Evolutionary conservation across 345 rosid genomes (phyloP), one percentile per base, ranked within the genome.

Genomic region (Euphorbia tirucalli): DNA sequence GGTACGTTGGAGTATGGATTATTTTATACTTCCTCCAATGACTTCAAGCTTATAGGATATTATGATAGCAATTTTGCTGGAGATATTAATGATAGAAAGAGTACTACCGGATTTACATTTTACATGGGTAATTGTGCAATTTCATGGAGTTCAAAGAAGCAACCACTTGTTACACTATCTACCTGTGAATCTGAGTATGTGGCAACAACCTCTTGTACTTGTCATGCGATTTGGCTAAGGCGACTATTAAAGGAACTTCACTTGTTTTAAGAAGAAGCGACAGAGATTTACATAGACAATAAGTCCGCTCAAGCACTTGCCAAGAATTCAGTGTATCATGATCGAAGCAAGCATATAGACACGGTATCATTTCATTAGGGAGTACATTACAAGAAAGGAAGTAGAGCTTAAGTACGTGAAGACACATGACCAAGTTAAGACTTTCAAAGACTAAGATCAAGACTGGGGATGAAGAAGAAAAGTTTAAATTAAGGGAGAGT

Each of bases 51-150:
- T 50, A 19, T 7, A 19, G 15, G 55, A 50, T 50, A 13, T 50
- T 50, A 19, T 5, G 7, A 50, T 50, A 50, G 21, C 21, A 4
- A 50, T 13, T 50, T 13, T 50, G 55, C 21, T 14, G 21, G 18
- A 50, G 55, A 50, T 50, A 50, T 50, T 50, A 19, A 50, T 50
- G 55, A 50, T 50, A 50, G 3, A 50, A 50, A 50, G 55, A 50
- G 7, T 50, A 57, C 61, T 22, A 57, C 31, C 22, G 16, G 31
- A 18, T 57, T 57, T 57, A 8, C 11, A 57, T 57, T 57, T 27
- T 57, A n/a, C 61, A 27, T 57, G 10, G 61, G 16, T 57, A 25
- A 57, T 57, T 57, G 61, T 57, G 61, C 57, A 16, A 52, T 52
- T 19, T 52, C 57, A 52, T n/a, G n/a, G 57, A 52, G 57, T 52